phyloP scores from a whole-genome alignment of 257 asterid species.

The Penstemon davidsonii region DNA sequence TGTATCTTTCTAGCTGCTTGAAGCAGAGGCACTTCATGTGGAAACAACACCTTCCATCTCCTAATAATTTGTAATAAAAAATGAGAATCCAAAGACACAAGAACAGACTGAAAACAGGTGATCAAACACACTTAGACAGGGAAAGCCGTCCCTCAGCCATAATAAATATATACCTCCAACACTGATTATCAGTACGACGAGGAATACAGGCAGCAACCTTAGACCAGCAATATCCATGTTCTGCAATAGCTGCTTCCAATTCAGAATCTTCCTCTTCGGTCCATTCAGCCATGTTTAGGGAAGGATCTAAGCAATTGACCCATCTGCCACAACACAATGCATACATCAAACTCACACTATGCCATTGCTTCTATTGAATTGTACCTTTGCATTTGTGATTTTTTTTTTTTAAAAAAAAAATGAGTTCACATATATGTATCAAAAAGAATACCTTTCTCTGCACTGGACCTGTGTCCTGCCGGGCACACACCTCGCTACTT shows the following conservation, averaged over 20 bases:
- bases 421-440: not conserved
- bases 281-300: constrained; percentile 63
- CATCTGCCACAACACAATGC: constrained; percentile 55
- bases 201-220: constrained; percentile 90
- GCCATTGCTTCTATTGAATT: constrained; percentile 5
- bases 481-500: constrained; percentile 71
- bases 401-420: not conserved
- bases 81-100: constrained; percentile 23
- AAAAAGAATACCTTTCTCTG: constrained; percentile 77
- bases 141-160: not conserved
- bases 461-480: constrained; percentile 93
- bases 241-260: constrained; percentile 65
- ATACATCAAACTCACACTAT: constrained; percentile 9
- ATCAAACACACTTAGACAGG: not conserved
- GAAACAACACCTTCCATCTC: constrained; percentile 86
- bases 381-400: constrained; percentile 9
- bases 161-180: constrained; percentile 60
- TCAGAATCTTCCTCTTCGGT: constrained; percentile 74
- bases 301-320: constrained; percentile 91
- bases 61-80: constrained; percentile 36
- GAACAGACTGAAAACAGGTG: constrained; percentile 10
- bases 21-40: constrained; percentile 64
- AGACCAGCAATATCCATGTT: constrained; percentile 89
- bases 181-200: constrained; percentile 86
- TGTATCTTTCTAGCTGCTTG: constrained; percentile 74